These are phyloP conservation scores for Saturnispora ahearnii DNA, from an alignment of 805 yeast genomes.

Conservation along the genomic window DNA sequence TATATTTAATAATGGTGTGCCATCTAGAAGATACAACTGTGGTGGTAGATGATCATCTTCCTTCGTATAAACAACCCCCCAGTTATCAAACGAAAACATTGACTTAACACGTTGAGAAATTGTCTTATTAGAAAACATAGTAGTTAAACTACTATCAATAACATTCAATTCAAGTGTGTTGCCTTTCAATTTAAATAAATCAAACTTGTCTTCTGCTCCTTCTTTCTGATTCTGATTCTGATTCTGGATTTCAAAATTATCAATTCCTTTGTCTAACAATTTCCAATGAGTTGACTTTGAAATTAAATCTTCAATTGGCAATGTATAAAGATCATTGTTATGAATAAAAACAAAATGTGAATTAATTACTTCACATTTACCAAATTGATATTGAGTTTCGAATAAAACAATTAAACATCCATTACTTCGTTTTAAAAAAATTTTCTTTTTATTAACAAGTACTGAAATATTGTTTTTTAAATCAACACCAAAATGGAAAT, in stretches of 20 bases:
- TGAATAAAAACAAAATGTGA: constrained; percentile 4
- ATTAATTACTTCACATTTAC: constrained; percentile 4
- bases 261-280: neutral
- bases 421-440: neutral
- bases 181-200: neutral
- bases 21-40: neutral
- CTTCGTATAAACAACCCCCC: constrained; percentile 5
- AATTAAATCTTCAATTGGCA: constrained; percentile 1
- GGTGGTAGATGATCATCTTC: neutral
- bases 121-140: neutral
- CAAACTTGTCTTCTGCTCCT: neutral
- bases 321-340: neutral
- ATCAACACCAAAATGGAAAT: neutral
- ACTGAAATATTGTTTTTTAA: neutral
- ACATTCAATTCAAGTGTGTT: neutral
- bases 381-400: constrained; percentile 6
- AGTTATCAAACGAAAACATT: neutral
- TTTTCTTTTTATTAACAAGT: neutral
- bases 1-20: neutral
- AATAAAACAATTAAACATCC: neutral
- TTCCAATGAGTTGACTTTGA: constrained; percentile 6
- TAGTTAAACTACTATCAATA: neutral
- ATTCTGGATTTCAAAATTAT: constrained; percentile 1
- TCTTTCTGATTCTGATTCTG: neutral
- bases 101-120: neutral